Conservation (phyloP, 2,329 filamentous ascomycete genomes). For the Lasiodiplodia citricola region DNA sequence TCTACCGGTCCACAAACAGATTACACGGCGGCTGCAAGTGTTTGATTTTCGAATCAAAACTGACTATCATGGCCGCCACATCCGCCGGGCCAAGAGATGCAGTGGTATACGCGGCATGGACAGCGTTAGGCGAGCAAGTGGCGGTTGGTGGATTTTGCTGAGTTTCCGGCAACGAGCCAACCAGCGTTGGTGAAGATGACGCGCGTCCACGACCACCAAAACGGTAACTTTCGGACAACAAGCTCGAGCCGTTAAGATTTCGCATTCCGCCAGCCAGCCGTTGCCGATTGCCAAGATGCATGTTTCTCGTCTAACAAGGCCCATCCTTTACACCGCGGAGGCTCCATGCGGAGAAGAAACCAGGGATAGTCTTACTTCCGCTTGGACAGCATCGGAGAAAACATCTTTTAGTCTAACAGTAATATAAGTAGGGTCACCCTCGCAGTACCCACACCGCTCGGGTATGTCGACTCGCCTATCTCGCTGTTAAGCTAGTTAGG, state of each 20-base stretch:
- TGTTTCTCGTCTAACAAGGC: neutral
- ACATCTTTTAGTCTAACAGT: constrained; percentile 1
- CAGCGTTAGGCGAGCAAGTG: constrained; percentile 4
- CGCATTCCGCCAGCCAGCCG: neutral
- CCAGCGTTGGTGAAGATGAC: constrained; percentile 1
- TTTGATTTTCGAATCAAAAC: neutral
- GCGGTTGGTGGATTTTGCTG: neutral
- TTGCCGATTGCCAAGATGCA: neutral
- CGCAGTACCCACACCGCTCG: neutral
- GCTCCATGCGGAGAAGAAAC: constrained; percentile 10
- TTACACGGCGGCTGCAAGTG: neutral
- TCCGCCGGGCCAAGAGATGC: neutral
- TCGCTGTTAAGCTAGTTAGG: neutral
- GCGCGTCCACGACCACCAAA: constrained; percentile 7
- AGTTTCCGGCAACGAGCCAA: constrained; percentile 5
- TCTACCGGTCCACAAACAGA: neutral
- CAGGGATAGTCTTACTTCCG: neutral
- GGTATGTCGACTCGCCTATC: constrained; percentile 3
- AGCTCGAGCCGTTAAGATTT: constrained; percentile 10
- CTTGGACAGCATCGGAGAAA: constrained; percentile 1
- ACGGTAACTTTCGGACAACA: constrained; percentile 5
- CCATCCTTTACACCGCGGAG: neutral
- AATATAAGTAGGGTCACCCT: constrained; percentile 8
- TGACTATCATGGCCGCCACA: constrained; percentile 1
- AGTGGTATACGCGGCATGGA: neutral